Evolutionary conservation across 768 basidiomycete genomes (phyloP), one percentile per base, ranked within the genome.

Genomic region (Neoboletus magnificus): DNA sequence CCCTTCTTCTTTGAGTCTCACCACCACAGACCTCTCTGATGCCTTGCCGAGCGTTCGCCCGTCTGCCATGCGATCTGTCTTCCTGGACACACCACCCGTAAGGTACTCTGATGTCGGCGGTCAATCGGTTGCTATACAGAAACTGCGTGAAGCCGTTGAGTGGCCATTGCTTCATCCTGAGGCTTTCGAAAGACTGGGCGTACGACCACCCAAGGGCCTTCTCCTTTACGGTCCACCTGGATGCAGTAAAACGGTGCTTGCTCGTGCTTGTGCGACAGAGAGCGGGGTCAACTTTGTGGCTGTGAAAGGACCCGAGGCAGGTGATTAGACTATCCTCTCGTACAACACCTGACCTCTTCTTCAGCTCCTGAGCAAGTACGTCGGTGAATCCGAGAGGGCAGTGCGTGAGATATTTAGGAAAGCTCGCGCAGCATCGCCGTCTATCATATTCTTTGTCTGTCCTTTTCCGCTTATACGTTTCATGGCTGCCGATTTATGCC

Each of bases 241-340:
- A n/a, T 97, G 95, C 65, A 93, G 92, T 63, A 98, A 98, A 74
- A 98, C 96, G 2, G 77, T 98, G 40, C 82, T 93, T 16, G 96
- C 91, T 2, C 84, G 92, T 54, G 95, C 96, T 3, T 86, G 93
- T 68, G 95, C 95, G 16, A 90, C 85, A 29, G 95, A 97, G 71
- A 91, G 91, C 62, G 94, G 93, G 4, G 83, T 98, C 54, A 98
- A 98, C 70, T 98, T 98, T 69, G 82, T 99, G 40, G 93, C 96
- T 23, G 92, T 99, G 32, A 97, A 97, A 71, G 97, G 97, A 0
- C 94, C 97, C 1, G 97, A 99, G 82, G 96, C 91, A 61, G 61
- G 82, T 61, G 41, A 29, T 52, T 45, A 37, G 22, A 48, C 10
- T 30, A 16, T 29, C 18, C 15, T 33, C 20, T 32, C 20, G 25